phyloP scores from a whole-genome alignment of 805 yeast species.

The Candida ulmi region DNA sequence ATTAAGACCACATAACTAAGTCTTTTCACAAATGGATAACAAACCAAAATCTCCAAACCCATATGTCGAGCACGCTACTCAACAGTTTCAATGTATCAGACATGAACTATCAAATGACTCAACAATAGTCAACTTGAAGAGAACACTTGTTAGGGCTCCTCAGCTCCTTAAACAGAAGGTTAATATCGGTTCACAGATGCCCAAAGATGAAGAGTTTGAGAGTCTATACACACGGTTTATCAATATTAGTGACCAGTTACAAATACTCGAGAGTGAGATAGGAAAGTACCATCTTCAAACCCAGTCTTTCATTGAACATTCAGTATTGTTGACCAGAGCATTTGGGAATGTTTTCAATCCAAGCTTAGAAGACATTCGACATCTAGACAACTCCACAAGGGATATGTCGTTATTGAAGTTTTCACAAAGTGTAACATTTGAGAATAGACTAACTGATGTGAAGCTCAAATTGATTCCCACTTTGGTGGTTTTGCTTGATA shows the following conservation, averaged over 20 bases:
- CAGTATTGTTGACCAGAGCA: slow-evolving; percentile 2
- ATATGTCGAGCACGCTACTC: too few relatives aligned
- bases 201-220: slow-evolving; percentile 41
- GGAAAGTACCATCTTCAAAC: slow-evolving; percentile 2
- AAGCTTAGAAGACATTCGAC: too few relatives aligned
- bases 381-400: too few relatives aligned
- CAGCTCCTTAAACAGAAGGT: slow-evolving; percentile 83
- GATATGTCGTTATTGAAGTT: too few relatives aligned
- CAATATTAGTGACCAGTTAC: slow-evolving; percentile 1
- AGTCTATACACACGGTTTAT: slow-evolving; percentile 1
- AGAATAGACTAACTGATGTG: slow-evolving; percentile 9
- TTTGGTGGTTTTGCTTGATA: slow-evolving; percentile 22
- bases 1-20: too few relatives aligned
- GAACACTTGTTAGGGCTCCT: slow-evolving; percentile 81
- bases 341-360: slow-evolving; percentile 10
- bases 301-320: slow-evolving; percentile 5
- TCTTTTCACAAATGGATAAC: background rate
- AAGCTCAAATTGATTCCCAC: slow-evolving; percentile 7
- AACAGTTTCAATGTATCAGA: slow-evolving; percentile 18
- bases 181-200: slow-evolving; percentile 57
- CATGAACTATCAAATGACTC: slow-evolving; percentile 21
- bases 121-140: slow-evolving; percentile 42
- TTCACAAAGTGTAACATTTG: background rate
- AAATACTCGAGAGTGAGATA: slow-evolving; percentile 12
- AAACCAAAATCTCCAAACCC: too few relatives aligned